Conservation (phyloP, 805 yeast species). For the Wickerhamomyces rabaulensis region DNA sequence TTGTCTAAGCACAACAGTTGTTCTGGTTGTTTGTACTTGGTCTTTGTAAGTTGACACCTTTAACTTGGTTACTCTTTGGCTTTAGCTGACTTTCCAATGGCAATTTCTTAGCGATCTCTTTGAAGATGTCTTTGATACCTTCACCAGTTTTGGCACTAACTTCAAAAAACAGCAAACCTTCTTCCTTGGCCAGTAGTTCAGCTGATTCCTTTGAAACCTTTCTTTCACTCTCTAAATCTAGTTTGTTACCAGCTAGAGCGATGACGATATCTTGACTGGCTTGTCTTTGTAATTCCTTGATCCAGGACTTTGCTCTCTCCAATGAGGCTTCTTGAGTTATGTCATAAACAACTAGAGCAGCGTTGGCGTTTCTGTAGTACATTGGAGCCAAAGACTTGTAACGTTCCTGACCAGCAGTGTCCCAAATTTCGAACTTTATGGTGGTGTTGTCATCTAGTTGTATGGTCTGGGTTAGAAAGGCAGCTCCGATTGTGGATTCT, state of each 20-base stretch:
- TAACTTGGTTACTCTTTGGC: constrained; percentile 13
- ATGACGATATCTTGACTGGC: constrained; percentile 59
- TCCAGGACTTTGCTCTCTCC: constrained; percentile 70
- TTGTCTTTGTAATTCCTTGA: constrained; percentile 66
- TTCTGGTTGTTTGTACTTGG: constrained; percentile 39
- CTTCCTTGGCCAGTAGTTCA: constrained; percentile 48
- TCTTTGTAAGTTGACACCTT: constrained; percentile 34
- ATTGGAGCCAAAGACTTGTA: constrained; percentile 80
- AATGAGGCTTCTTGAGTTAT: constrained; percentile 62
- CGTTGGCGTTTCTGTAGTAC: constrained; percentile 77
- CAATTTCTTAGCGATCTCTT: constrained; percentile 43
- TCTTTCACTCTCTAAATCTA: constrained; percentile 52
- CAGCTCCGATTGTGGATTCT: constrained; percentile 98
- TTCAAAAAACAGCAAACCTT: constrained; percentile 44
- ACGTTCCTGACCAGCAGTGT: constrained; percentile 94
- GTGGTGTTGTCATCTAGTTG: constrained; percentile 38
- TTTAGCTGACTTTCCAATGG: constrained; percentile 25
- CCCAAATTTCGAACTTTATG: constrained; percentile 53
- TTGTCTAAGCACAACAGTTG: constrained; percentile 31
- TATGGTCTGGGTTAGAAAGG: constrained; percentile 81
- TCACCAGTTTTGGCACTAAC: constrained; percentile 57
- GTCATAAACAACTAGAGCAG: constrained; percentile 76
- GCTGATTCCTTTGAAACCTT: constrained; percentile 41
- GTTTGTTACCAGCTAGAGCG: constrained; percentile 73
- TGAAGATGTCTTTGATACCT: constrained; percentile 43